phyloP scores from a whole-genome alignment of 306 rosid species.

The Cicer cuneatum region DNA sequence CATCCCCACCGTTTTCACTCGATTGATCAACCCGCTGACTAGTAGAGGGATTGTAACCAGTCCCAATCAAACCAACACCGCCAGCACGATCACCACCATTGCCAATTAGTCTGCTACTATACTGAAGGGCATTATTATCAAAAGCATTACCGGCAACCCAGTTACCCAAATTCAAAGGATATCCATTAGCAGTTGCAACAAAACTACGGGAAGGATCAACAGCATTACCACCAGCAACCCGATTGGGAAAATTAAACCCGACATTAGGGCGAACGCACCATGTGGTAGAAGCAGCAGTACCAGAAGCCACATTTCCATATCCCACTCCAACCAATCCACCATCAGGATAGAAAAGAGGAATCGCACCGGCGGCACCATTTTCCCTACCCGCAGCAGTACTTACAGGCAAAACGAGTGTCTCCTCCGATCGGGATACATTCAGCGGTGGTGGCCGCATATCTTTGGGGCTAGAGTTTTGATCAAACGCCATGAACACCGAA shows the following conservation, averaged over 20 bases:
- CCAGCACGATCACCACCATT: slow-evolving; percentile 52
- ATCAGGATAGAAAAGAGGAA: slow-evolving; percentile 64
- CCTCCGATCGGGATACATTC: slow-evolving; percentile 66
- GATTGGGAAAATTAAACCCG: slow-evolving; percentile 53
- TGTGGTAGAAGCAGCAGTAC: slow-evolving; percentile 46
- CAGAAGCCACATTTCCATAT: slow-evolving; percentile 66
- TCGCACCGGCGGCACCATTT: slow-evolving; percentile 36
- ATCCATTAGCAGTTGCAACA: slow-evolving; percentile 46
- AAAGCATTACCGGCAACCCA: slow-evolving; percentile 45
- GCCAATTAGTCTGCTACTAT: slow-evolving; percentile 43
- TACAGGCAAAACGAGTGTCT: slow-evolving; percentile 60
- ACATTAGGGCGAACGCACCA: slow-evolving; percentile 67
- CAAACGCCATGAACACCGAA: slow-evolving; percentile 71
- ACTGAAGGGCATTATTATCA: slow-evolving; percentile 51
- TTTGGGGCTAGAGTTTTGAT: slow-evolving; percentile 62
- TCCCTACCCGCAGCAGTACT: slow-evolving; percentile 52
- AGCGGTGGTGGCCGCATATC: slow-evolving; percentile 58
- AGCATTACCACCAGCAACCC: slow-evolving; percentile 54
- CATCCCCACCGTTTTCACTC: slow-evolving; percentile 70
- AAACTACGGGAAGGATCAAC: slow-evolving; percentile 54
- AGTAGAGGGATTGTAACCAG: slow-evolving; percentile 41
- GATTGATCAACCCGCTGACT: slow-evolving; percentile 59
- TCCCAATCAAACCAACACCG: slow-evolving; percentile 40
- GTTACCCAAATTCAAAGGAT: slow-evolving; percentile 57
- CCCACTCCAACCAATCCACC: slow-evolving; percentile 61